These are phyloP conservation scores for Rhynchospora tenuis DNA, from an alignment of 176 grass and related monocot genomes.

Conservation along the genomic window DNA sequence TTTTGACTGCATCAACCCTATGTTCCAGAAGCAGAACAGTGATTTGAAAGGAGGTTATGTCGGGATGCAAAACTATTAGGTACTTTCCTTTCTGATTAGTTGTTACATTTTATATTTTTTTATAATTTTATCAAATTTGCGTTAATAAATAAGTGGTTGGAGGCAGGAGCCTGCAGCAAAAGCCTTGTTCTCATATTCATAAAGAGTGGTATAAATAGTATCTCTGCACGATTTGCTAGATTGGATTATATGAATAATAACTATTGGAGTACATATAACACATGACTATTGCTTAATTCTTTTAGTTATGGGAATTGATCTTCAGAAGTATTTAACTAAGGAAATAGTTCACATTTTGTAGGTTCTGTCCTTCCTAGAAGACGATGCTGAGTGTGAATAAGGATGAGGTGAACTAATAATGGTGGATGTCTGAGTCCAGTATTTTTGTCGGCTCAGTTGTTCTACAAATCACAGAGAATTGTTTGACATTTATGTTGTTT, in stretches of 20 bases:
- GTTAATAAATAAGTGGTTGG: neutral
- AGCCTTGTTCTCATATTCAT: neutral
- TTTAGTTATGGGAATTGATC: neutral
- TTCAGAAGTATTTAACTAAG: neutral
- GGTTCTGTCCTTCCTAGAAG: slow-evolving; percentile 10
- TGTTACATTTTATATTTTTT: neutral
- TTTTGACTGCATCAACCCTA: slow-evolving; percentile 57
- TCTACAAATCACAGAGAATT: neutral
- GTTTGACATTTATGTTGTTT: neutral
- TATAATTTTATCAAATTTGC: neutral
- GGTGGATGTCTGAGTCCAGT: slow-evolving; percentile 6
- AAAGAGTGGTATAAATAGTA: neutral
- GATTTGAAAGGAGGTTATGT: slow-evolving; percentile 36
- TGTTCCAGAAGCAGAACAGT: slow-evolving; percentile 54
- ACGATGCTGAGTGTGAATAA: slow-evolving; percentile 2
- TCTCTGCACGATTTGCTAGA: neutral
- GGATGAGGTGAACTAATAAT: neutral
- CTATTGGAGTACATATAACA: neutral
- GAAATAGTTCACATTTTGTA: neutral
- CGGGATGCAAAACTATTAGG: slow-evolving; percentile 3
- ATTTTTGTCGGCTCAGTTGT: slow-evolving; percentile 18
- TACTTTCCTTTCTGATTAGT: neutral
- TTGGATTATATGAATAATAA: neutral
- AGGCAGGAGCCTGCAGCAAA: neutral
- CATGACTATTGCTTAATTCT: neutral